Base-by-base conservation (phyloP, 2,329 filamentous ascomycete species). In the Knufia petricola region DNA sequence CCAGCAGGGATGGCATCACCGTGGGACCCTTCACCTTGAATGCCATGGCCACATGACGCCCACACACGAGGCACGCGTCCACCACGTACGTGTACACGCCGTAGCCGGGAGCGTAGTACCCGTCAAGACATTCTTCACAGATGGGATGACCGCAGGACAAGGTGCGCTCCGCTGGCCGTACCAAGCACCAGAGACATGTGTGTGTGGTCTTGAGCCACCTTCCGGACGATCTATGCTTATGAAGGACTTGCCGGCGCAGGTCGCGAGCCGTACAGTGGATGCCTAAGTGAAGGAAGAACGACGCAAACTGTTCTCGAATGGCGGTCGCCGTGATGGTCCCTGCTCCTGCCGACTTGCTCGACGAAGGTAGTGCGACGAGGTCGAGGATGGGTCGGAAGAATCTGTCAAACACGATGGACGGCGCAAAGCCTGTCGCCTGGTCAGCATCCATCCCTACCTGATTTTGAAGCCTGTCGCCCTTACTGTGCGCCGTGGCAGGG, bases 1-100 rank as follows among this genome's bases (percentile, higher is more conserved):
- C 55, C 2, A 62, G 42, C 12, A 63, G 50, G 13, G 45, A 49
- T 1, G 55, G 59, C 30, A 58, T 58, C 21, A 58, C 56, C 2
- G 56, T 62, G 7, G 52, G 53, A 2, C 51, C 55, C 12, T 61
- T 51, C 7, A 60, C 21, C 38, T 38, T 37, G n/a, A 47, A 38
- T 21, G 23, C 32, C 30, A 19, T 28, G 7, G 21, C 30, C 31
- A 37, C 44, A 47, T 47, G 9, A 19, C 23, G 21, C 9, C 44
- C 44, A 38, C 44, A 47, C 7, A 47, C 21, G 21, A 20, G 30
- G 23, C 44, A 47, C n/a, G n/a, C 19, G 23, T 37, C 44, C n/a
- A 47, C 44, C 31, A 26, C 21, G 23, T 47, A 47, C 23, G 44
- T 38, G 23, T 47, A 47, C 30, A 28, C 30, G 30, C 30, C 32